These are phyloP conservation scores for Cutaneotrichosporon sp. DNA, from an alignment of 1,284 basidiomycete species.

Conservation along the genomic window DNA sequence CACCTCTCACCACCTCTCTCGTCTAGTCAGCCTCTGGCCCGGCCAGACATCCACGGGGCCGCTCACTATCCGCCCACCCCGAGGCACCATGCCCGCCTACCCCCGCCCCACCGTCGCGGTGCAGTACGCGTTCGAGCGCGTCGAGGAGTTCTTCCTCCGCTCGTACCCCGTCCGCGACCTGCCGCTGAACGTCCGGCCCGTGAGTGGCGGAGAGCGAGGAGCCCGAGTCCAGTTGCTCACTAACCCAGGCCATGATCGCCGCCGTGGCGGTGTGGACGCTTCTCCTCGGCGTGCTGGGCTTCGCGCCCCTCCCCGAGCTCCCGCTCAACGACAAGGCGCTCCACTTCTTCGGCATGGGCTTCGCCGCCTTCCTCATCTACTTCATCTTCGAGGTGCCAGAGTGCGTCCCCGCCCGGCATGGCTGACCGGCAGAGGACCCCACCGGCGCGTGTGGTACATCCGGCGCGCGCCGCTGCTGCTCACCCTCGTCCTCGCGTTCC, in stretches of 20 bases:
- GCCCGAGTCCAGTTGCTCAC: too few relatives aligned
- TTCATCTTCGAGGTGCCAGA: slow-evolving; percentile 53
- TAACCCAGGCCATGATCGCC: slow-evolving; percentile 48
- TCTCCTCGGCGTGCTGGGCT: slow-evolving; percentile 48
- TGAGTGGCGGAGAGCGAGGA: too few relatives aligned
- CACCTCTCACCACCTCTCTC: too few relatives aligned
- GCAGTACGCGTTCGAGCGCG: slow-evolving; percentile 33
- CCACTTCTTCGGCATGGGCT: slow-evolving; percentile 53
- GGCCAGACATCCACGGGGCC: too few relatives aligned
- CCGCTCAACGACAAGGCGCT: slow-evolving; percentile 53
- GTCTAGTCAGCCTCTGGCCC: too few relatives aligned
- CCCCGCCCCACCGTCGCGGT: slow-evolving; percentile 41
- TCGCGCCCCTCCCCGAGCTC: slow-evolving; percentile 47
- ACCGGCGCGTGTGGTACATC: slow-evolving; percentile 51
- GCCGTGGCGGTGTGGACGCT: slow-evolving; percentile 49
- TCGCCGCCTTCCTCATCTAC: slow-evolving; percentile 51
- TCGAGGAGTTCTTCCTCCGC: slow-evolving; percentile 34
- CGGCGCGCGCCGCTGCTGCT: slow-evolving; percentile 49
- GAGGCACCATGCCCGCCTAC: slow-evolving; percentile 28
- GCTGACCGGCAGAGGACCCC: slow-evolving; percentile 33
- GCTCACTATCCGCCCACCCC: too few relatives aligned
- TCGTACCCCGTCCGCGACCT: slow-evolving; percentile 42
- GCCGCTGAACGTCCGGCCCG: slow-evolving; percentile 49
- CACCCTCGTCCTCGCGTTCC: slow-evolving; percentile 43
- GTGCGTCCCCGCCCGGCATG: slow-evolving; percentile 31